These are phyloP conservation scores for Ceratocystis alfenasii DNA, from an alignment of 2,329 filamentous ascomycete species.

Conservation along the genomic window DNA sequence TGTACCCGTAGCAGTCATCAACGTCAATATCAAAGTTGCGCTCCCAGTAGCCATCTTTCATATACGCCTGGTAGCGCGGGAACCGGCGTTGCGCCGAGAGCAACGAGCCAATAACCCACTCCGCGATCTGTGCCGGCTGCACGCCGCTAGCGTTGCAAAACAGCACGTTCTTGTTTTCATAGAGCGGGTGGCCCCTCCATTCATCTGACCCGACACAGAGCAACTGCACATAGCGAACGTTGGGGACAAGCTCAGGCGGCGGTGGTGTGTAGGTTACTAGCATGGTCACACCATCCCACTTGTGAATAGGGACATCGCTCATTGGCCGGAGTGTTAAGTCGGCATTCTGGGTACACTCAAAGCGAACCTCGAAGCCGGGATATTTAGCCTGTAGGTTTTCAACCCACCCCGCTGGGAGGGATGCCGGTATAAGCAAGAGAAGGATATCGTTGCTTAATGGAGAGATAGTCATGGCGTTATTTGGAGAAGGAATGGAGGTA, in stretches of 20 bases:
- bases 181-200: slow-evolving; percentile 36
- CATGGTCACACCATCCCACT: slow-evolving; percentile 40
- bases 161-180: slow-evolving; percentile 37
- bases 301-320: slow-evolving; percentile 28
- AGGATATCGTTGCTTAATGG: slow-evolving; percentile 33
- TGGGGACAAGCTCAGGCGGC: slow-evolving; percentile 33
- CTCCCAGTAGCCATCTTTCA: slow-evolving; percentile 36
- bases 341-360: slow-evolving; percentile 26
- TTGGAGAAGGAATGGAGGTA: neutral
- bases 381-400: slow-evolving; percentile 32
- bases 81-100: slow-evolving; percentile 40
- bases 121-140: slow-evolving; percentile 46
- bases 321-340: slow-evolving; percentile 27
- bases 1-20: slow-evolving; percentile 37
- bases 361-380: slow-evolving; percentile 35
- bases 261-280: slow-evolving; percentile 38
- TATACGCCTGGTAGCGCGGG: slow-evolving; percentile 35
- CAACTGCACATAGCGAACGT: slow-evolving; percentile 43
- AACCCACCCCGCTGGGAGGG: slow-evolving; percentile 29
- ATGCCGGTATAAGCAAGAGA: slow-evolving; percentile 31
- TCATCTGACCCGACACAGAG: slow-evolving; percentile 43
- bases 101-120: slow-evolving; percentile 45
- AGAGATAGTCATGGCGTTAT: neutral
- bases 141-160: slow-evolving; percentile 48
- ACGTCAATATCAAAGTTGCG: slow-evolving; percentile 27